Base-by-base conservation (phyloP, 139 green algal species). In the Chlorella sp. region DNA sequence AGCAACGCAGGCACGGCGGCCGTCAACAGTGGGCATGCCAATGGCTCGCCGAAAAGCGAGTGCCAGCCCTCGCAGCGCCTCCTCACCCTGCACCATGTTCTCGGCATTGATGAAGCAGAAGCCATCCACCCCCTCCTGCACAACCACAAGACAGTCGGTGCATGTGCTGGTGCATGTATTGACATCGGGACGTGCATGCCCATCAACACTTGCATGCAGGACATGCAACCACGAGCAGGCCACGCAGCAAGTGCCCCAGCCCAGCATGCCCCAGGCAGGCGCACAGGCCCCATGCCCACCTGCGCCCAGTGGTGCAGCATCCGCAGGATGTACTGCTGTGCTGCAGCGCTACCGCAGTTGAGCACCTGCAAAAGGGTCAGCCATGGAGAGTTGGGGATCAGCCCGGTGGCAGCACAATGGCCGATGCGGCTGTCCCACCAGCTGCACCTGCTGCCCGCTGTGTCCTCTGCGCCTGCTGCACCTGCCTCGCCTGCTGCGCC, bases 91-190 rank as follows among this genome's bases (percentile, higher is more conserved):
- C 89, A 87, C 83, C 28, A 98, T 88, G 84, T 95, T 97, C 85
- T 98, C 95, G 17, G 95, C 94, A 47, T 96, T 95, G 28, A 94
- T 69, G 56, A 98, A 92, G 65, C 87, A 87, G 85, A 98, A 98
- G 81, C 95, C 95, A 51, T 96, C 94, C 74, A 97, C 87, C 0
- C 89, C 81, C 65, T 96, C 90, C 38, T 55, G 26, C 21, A 65
- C 39, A 57, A 34, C 56, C 36, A 75, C 0, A 36, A 25, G 44
- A 6, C 6, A 9, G 44, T 9, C 44, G 9, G 44, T 9, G 44
- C 51, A 60, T 60, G 51, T 15, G n/a, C n/a, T n/a, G n/a, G n/a
- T n/a, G n/a, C n/a, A n/a, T n/a, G n/a, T n/a, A n/a, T n/a, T n/a
- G n/a, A n/a, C 44, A 51, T 51, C 44, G 9, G 44, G 7, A 51